phyloP scores from a whole-genome alignment of 2,329 filamentous ascomycete genomes.

The Polychaeton citri region DNA sequence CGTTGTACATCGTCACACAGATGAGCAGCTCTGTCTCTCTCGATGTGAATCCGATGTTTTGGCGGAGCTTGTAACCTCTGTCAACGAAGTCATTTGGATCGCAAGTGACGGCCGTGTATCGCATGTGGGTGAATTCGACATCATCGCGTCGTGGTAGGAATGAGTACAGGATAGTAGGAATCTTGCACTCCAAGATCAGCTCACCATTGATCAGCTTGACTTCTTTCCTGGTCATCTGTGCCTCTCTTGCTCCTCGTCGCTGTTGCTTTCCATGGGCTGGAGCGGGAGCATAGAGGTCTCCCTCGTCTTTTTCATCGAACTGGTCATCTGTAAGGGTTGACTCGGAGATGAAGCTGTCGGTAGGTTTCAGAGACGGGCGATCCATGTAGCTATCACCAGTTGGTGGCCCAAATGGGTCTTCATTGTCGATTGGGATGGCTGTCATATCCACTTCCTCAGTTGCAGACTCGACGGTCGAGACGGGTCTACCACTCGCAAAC shows the following conservation, averaged over 20 bases:
- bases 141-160: conserved; percentile 89
- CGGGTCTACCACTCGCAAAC: conserved; percentile 48
- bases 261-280: conserved; percentile 69
- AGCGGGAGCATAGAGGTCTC: conserved; percentile 66
- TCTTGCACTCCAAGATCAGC: conserved; percentile 95
- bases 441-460: conserved; percentile 45
- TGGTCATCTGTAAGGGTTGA: conserved; percentile 46
- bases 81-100: conserved; percentile 88
- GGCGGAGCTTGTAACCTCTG: conserved; percentile 80
- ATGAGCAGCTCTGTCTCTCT: conserved; percentile 94
- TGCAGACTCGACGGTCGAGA: conserved; percentile 27
- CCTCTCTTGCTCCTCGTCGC: conserved; percentile 70
- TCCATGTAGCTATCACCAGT: conserved; percentile 39
- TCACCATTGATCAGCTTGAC: conserved; percentile 95
- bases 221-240: conserved; percentile 84
- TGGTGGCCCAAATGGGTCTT: conserved; percentile 53
- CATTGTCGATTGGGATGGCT: conserved; percentile 50
- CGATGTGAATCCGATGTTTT: conserved; percentile 70
- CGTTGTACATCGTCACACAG: conserved; percentile 98
- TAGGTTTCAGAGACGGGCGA: conserved; percentile 46
- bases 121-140: conserved; percentile 96
- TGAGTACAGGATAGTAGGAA: conserved; percentile 94
- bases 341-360: conserved; percentile 49
- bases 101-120: conserved; percentile 96
- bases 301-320: conserved; percentile 45